Base-by-base conservation (phyloP, 495 filamentous ascomycete genomes). In the Polyplosphaeria fusca region DNA sequence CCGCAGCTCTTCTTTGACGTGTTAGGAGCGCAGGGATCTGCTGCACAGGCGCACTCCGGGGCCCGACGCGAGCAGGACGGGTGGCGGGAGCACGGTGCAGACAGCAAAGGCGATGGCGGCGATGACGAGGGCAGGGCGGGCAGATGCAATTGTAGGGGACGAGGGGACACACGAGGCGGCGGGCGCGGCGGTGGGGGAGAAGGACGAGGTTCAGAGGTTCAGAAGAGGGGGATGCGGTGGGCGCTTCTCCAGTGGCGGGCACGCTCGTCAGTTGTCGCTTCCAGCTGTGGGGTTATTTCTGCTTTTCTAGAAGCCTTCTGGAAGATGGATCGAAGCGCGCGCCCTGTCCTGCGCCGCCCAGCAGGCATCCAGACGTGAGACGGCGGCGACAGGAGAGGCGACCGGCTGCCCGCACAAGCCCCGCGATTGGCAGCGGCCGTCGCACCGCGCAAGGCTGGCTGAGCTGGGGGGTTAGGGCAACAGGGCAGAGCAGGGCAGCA, bases 1-100 rank as follows among this genome's bases (percentile, higher is more conserved):
- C 53, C 53, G 53, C 55, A 47, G 55, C 55, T 58, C 61, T 64
- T n/a, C 61, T 64, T 64, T 64, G 61, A 64, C 55, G 52, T 57
- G n/a, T 55, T 48, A 55, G 55, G 30, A 45, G 60, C 43, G 54
- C 60, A 64, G 61, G 61, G 61, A 64, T 64, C n/a, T n/a, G 61
- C 48, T 64, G 61, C 61, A 38, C 55, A 51, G 27, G 61, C 55
- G 61, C 45, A 52, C 47, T 50, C 16, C 37, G 58, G 55, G 46
- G 2, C 7, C 43, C 25, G 41, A 63, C 58, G 60, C 60, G 60
- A 63, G 54, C 60, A 63, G 60, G 30, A 42, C 16, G 26, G 44
- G 51, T 19, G 27, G 11, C n/a, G 30, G 42, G 41, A 39, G 32
- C n/a, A 22, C n/a, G n/a, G 16, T 25, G 46, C 35, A 55, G 42